Evolutionary conservation across 495 filamentous ascomycete genomes (phyloP).

Genomic region (Aspergillus indologenus): DNA sequence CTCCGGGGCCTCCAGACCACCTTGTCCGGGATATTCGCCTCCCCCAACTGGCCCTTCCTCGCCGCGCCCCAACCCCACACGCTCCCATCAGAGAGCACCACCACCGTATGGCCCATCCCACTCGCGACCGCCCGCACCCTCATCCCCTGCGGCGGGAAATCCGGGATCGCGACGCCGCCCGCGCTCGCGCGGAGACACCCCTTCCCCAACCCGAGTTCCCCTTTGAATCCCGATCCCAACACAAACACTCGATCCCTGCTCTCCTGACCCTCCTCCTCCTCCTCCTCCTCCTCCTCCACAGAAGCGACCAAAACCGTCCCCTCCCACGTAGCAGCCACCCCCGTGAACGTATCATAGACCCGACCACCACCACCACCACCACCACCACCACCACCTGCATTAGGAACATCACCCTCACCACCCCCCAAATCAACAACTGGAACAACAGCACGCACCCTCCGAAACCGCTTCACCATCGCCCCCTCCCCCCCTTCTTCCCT

Average conservation of each 20-base stretch:
- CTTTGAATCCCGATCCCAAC: conserved; percentile 63
- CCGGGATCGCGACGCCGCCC: conserved; percentile 31
- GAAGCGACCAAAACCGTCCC: conserved; percentile 55
- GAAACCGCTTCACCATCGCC: conserved; percentile 23
- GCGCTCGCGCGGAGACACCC: conserved; percentile 9
- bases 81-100: conserved; percentile 67
- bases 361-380: background rate
- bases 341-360: conserved; percentile 26
- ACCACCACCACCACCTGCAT: background rate
- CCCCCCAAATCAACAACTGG: no score
- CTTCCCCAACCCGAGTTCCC: conserved; percentile 65
- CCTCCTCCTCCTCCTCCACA: background rate
- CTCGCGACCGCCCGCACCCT: conserved; percentile 58
- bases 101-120: conserved; percentile 74
- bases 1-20: conserved; percentile 56
- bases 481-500: background rate
- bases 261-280: conserved; percentile 17
- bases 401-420: no score
- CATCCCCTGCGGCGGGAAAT: conserved; percentile 58
- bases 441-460: conserved; percentile 28
- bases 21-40: conserved; percentile 31
- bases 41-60: conserved; percentile 79
- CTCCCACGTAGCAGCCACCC: conserved; percentile 72
- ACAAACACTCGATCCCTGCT: conserved; percentile 49
- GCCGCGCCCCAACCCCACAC: conserved; percentile 87